Evolutionary conservation across 78 protist genomes (phyloP), one percentile per base, ranked within the genome.

Genomic region (Ministeria vibrans): DNA sequence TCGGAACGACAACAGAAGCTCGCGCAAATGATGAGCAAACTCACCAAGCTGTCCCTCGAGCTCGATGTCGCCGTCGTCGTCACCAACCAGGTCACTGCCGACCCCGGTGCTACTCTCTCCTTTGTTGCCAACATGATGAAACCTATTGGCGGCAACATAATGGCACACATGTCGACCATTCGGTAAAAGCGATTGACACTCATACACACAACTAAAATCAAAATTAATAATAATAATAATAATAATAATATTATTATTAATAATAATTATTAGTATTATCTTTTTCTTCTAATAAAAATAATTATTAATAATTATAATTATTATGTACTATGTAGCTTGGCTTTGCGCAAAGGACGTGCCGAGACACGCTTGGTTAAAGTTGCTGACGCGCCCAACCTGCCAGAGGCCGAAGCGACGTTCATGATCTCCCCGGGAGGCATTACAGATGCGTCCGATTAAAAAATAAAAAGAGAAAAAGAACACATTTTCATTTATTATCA

Each of bases 21-120:
- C 4, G 99, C 90, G 1, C 79, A 85, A 73, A 95, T 97, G 83
- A 61, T 98, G 70, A 83, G 98, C n/a, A n/a, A 87, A 22, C 88
- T 98, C 18, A 44, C 59, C 70, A 43, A 93, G 23, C 63, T 98
- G 3, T 99, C 99, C 22, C 99, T 95, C 74, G 98, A 96, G 77
- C 96, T 68, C 79, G 97, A 98, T 42, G 90, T 96, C 7, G 99
- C 99, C 1, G 99, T 96, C 9, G 96, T 97, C 61, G 89, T 98
- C 86, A 96, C 99, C 0, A 98, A 98, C 82, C 99, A 97, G 86
- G 99, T 97, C 32, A 98, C 96, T 6, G 97, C 99, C 7, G 78
- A 90, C 22, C 94, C 90, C 0, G 95, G 89, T 38, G 96, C 91
- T 27, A 77, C 45, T 6, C 27, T 36, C 38, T 49, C 78, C 80